Base-by-base conservation (phyloP, 2,329 filamentous ascomycete genomes). In the Passalora sequoiae region DNA sequence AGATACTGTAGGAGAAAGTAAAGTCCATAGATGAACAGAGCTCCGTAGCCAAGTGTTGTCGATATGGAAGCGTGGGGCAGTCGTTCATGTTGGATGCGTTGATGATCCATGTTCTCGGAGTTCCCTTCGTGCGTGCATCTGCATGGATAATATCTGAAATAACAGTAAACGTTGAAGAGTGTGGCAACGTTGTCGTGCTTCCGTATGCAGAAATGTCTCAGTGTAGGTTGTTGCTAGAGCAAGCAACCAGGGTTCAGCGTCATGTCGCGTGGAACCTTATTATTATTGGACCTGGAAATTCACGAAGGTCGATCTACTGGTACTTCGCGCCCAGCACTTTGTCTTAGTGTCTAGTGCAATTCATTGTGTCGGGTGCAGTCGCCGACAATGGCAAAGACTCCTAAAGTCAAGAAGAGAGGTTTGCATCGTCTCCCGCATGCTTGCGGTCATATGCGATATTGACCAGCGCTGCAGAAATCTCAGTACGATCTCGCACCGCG, bases 401-500 rank as follows among this genome's bases (percentile, higher is more conserved):
- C 68, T 38, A 72, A 71, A 47, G 51, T 66, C 38, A 72, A 72
- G 60, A 70, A 69, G 57, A 60, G 65, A 49, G 60, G 68, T 70
- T 58, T 15, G 47, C 39, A 16, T 13, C 22, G 31, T 6, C 28
- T 4, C n/a, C 12, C 20, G 16, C 27, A 35, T 27, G 24, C 24
- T 12, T 27, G 12, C 9, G 4, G 22, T 3, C 10, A 15, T 27
- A 35, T 24, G 17, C n/a, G 12, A 10, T 12, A 38, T 37, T 44
- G 20, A 40, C 42, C 30, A 16, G 12, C 25, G 15, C 10, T 13
- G 5, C 60, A 85, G 81, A 70, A 42, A 71, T 73, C 28, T 86
- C 84, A 4, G 66, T 80, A 45, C 84, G 83, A 69, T 89, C 86
- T 40, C 83, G 86, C 53, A 84, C 83, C 46, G 83, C 84, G 29